Conservation (phyloP, 2,329 filamentous ascomycete species). For the Sporothrix globosa region DNA sequence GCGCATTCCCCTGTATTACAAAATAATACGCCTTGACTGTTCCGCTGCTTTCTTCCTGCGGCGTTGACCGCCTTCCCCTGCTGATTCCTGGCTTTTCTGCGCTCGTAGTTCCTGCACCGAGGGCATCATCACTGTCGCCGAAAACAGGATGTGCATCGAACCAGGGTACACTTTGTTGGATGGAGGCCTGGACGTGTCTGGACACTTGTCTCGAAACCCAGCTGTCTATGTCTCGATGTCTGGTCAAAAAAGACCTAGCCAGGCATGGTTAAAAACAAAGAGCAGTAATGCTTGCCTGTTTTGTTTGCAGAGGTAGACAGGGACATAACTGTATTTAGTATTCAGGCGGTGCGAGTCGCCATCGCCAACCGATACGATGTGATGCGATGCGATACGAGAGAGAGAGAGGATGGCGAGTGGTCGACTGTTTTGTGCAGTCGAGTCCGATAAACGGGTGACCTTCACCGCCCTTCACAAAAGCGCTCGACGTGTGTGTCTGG, state of each 20-base stretch:
- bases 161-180: not conserved
- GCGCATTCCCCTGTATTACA: too few species aligned
- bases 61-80: slow-evolving; percentile 19
- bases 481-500: not conserved
- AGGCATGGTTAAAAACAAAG: not conserved
- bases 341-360: not conserved
- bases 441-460: not conserved
- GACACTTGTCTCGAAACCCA: not conserved
- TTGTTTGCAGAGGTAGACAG: not conserved
- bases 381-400: not conserved
- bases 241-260: too few species aligned
- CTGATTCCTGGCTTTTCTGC: not conserved
- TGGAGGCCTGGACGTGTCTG: not conserved
- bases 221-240: too few species aligned
- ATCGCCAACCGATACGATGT: not conserved
- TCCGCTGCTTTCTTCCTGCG: not conserved
- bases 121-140: not conserved
- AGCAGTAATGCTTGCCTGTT: not conserved
- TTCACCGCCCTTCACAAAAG: slow-evolving; percentile 24
- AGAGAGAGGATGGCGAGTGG: not conserved
- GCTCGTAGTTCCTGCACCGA: slow-evolving; percentile 5
- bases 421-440: not conserved
- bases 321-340: slow-evolving; percentile 1
- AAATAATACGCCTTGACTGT: too few species aligned
- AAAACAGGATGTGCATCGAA: slow-evolving; percentile 10